A percentile compares a stretch with the other conserved stretches of the same genome.
Conservation (phyloP, 306 rosid genomes). For the Parietaria judaica region DNA sequence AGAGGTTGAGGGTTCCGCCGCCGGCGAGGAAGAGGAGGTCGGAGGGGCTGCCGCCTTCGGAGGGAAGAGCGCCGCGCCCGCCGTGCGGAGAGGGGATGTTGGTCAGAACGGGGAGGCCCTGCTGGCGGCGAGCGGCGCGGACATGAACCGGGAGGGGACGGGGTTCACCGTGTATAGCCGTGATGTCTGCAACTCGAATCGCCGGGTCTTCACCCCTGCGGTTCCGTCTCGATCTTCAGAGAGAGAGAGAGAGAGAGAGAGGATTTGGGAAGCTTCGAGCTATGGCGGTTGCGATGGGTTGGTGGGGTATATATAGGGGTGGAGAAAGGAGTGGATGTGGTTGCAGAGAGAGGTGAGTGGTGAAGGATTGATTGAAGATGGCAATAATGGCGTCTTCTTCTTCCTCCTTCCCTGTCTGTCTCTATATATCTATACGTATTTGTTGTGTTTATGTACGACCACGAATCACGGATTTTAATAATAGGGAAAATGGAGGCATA, state of each 20-base stretch:
- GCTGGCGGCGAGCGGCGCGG: slow-evolving; percentile 72
- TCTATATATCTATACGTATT: too few relatives aligned
- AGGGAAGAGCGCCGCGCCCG: slow-evolving; percentile 99
- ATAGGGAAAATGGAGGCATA: too few relatives aligned
- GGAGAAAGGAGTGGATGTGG: background rate
- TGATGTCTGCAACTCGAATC: slow-evolving; percentile 75
- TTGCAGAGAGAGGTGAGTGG: background rate
- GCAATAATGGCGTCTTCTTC: too few relatives aligned
- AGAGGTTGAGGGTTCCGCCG: slow-evolving; percentile 42
- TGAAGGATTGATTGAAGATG: too few relatives aligned
- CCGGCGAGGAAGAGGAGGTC: slow-evolving; percentile 98
- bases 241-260: background rate
- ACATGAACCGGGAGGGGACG: slow-evolving; percentile 57
- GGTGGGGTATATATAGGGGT: background rate
- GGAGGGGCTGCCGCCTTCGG: slow-evolving; percentile 98
- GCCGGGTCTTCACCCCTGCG: slow-evolving; percentile 61
- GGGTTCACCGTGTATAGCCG: slow-evolving; percentile 77
- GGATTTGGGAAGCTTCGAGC: background rate
- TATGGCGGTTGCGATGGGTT: background rate
- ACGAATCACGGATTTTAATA: too few relatives aligned
- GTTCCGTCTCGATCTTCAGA: too few relatives aligned
- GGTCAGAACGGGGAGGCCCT: slow-evolving; percentile 54
- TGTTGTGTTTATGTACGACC: too few relatives aligned
- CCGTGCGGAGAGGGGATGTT: slow-evolving; percentile 99
- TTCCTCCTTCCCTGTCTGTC: too few relatives aligned